Evolutionary conservation across 495 filamentous ascomycete species (phyloP), one percentile per base, ranked within the genome.

Genomic region (Tuber borchii): DNA sequence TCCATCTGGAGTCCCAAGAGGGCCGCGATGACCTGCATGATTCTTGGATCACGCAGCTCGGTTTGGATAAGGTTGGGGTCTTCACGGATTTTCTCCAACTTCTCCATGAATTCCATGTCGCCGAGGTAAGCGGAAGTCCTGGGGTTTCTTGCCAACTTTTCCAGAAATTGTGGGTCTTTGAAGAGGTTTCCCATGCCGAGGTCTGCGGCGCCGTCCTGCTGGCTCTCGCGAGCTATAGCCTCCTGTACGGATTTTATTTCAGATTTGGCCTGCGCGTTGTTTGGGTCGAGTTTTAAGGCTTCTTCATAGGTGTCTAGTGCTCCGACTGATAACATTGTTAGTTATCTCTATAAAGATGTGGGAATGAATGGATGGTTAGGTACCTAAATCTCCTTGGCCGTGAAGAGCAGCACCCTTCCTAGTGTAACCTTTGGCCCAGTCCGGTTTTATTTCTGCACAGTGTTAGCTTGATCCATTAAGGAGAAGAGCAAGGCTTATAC

Each of bases 361-460:
- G 43, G 45, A 17, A 2, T 37, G 46, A 2, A 20, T 71, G 48
- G 46, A 61, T 20, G 70, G 31, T 39, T 39, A 85, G 87, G 77
- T 87, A 92, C 90, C 80, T 31, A 97, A 89, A 83, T 97, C 93
- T 56, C 93, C 92, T 71, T 90, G 85, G 17, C 95, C 95, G 84
- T 95, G 95, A 42, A 93, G 87, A 72, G 95, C 95, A 69, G 95
- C 91, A 51, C 93, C 95, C 86, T 97, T 97, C 70, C 95, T 90
- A 69, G 90, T 89, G 89, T 93, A 95, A 81, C 95, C 96, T 85
- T 97, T 97, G 46, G 93, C 91, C 96, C 96, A 99, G 86, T 98
- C 95, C 20, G 95, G 92, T 87, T 98, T 98, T 84, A 98, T 86
- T 86, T 95, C 89, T 83, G 34, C 56, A 22, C 37, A 48, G 71